These are phyloP conservation scores for Gossypium rotundifolium DNA, from an alignment of 345 rosid genomes.

Conservation along the genomic window DNA sequence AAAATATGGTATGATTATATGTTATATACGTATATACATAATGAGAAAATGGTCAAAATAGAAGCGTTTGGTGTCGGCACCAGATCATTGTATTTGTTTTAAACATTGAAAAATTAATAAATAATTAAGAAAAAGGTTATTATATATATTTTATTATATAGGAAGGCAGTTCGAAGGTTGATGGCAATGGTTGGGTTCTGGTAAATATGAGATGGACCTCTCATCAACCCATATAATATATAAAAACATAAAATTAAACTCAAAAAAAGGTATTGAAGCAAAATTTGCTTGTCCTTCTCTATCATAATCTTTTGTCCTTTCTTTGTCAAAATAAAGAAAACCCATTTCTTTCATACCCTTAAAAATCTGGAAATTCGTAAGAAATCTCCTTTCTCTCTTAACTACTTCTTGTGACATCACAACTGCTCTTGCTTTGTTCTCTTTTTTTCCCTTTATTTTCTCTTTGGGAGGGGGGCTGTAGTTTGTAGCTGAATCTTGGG, in stretches of 20 bases:
- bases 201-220: slow-evolving; percentile 2
- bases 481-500: slow-evolving; percentile 10
- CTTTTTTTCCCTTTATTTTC: slow-evolving; percentile 3
- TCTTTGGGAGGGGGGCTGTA: slow-evolving; percentile 5
- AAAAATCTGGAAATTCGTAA: slow-evolving; percentile 15
- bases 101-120: not conserved
- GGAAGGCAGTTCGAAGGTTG: slow-evolving; percentile 1
- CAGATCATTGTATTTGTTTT: not conserved
- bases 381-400: slow-evolving; percentile 19
- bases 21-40: not conserved
- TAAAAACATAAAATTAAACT: not conserved
- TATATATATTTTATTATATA: not conserved
- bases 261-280: slow-evolving; percentile 8
- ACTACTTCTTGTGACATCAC: slow-evolving; percentile 26
- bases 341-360: slow-evolving; percentile 14
- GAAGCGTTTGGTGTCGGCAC: slow-evolving; percentile 1
- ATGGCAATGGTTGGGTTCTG: slow-evolving; percentile 3
- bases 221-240: not conserved
- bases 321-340: not conserved
- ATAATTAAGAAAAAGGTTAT: not conserved
- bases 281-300: slow-evolving; percentile 33
- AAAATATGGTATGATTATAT: not conserved
- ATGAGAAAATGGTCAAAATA: not conserved
- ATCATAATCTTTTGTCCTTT: slow-evolving; percentile 19
- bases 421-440: slow-evolving; percentile 14